phyloP scores from a whole-genome alignment of 768 basidiomycete genomes.

The Suillus fuscotomentosus region DNA sequence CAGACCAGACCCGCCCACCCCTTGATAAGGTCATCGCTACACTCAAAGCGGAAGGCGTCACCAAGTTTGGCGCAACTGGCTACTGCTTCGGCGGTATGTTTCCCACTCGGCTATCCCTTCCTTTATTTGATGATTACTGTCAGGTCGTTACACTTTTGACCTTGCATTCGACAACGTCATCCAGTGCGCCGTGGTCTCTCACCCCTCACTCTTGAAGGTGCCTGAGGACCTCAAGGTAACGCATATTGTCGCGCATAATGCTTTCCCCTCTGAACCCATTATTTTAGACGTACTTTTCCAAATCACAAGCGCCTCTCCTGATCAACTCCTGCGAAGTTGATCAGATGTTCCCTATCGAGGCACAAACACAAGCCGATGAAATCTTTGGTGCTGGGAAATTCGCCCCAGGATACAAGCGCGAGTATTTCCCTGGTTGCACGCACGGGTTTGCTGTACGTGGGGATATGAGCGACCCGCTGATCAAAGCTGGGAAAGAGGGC shows the following conservation, averaged over 20 bases:
- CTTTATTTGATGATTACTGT: neutral
- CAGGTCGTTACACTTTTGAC: conserved; percentile 60
- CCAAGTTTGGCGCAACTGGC: conserved; percentile 55
- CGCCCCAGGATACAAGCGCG: conserved; percentile 48
- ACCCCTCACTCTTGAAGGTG: conserved; percentile 59
- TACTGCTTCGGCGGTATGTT: conserved; percentile 68
- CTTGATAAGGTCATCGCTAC: conserved; percentile 56
- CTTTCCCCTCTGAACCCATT: neutral
- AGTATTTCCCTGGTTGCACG: conserved; percentile 45
- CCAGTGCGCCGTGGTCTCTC: conserved; percentile 48
- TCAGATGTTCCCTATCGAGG: conserved; percentile 46
- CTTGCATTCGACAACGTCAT: conserved; percentile 56
- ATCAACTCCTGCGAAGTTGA: conserved; percentile 66
- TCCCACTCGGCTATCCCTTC: neutral
- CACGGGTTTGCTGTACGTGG: conserved; percentile 58
- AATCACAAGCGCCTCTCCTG: conserved; percentile 55
- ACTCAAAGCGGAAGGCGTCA: conserved; percentile 60
- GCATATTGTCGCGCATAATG: neutral
- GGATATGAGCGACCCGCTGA: conserved; percentile 43
- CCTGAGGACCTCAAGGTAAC: conserved; percentile 63
- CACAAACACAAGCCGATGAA: conserved; percentile 44
- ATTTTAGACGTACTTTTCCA: conserved; percentile 45
- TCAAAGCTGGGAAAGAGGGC: conserved; percentile 65
- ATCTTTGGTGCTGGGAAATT: conserved; percentile 50
- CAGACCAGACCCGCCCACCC: conserved; percentile 40